Evolutionary conservation across 768 basidiomycete species (phyloP).

Genomic region (Podaxis pistillaris): DNA sequence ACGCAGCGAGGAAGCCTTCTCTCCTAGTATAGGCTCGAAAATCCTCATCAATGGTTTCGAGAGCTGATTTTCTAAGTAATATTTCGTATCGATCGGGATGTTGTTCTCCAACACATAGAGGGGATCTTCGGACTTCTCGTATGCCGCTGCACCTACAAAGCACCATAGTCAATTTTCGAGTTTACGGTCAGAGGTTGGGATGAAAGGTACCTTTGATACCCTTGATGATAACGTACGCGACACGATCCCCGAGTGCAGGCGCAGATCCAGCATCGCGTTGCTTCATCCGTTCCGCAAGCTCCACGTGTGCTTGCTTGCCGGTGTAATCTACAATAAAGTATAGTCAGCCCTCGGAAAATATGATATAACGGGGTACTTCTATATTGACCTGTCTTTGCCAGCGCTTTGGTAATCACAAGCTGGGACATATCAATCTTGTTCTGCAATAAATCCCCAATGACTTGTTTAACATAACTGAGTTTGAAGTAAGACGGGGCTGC

Average conservation of each 20-base stretch:
- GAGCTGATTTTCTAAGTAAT: constrained; percentile 97
- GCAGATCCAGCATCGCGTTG: constrained; percentile 97
- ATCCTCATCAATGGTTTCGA: constrained; percentile 97
- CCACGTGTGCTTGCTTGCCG: constrained; percentile 95
- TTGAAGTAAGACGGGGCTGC: constrained; percentile 4
- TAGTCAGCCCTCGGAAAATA: neutral
- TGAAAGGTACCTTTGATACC: constrained; percentile 74
- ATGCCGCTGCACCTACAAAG: constrained; percentile 82
- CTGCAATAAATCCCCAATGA: constrained; percentile 90
- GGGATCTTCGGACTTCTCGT: constrained; percentile 98
- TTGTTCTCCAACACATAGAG: constrained; percentile 97
- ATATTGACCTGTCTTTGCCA: constrained; percentile 75
- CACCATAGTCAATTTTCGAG: neutral
- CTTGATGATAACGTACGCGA: constrained; percentile 98
- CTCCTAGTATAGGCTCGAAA: constrained; percentile 96
- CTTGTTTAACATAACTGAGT: constrained; percentile 85
- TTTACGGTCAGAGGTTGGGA: neutral
- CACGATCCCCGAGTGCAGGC: constrained; percentile 96
- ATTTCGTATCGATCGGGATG: constrained; percentile 95
- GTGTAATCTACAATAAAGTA: constrained; percentile 64
- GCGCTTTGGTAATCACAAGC: constrained; percentile 96
- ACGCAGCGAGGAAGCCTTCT: constrained; percentile 84
- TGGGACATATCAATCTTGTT: constrained; percentile 99
- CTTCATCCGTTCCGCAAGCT: constrained; percentile 93
- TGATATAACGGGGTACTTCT: neutral